These are phyloP conservation scores for Leptodontidium sp. DNA, from an alignment of 2,329 filamentous ascomycete genomes.

Conservation along the genomic window DNA sequence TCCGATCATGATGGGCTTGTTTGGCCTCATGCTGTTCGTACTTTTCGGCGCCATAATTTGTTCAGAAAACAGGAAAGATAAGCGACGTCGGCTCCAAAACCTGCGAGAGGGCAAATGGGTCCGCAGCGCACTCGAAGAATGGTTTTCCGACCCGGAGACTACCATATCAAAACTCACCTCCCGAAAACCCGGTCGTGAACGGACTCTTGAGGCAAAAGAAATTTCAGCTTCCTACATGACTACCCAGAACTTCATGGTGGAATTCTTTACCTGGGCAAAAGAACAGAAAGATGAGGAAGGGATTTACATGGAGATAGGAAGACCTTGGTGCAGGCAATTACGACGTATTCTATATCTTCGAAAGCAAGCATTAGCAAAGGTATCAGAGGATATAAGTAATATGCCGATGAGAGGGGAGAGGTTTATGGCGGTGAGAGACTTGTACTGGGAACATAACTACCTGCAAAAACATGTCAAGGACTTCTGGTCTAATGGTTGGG, in stretches of 20 bases:
- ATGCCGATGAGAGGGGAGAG: conserved; percentile 8
- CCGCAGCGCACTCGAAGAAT: conserved; percentile 1
- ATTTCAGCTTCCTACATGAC: conserved; percentile 4
- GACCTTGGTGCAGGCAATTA: conserved; percentile 12
- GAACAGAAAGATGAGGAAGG: conserved; percentile 11
- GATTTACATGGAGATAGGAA: conserved; percentile 5
- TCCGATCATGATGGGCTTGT: conserved; percentile 12
- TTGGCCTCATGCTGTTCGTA: conserved; percentile 2
- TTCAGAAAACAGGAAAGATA: conserved; percentile 1
- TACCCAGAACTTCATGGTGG: conserved; percentile 9
- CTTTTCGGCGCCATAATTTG: neutral
- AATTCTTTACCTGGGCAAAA: conserved; percentile 11
- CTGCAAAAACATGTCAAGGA: conserved; percentile 8
- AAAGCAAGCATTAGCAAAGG: conserved; percentile 9
- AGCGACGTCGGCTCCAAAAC: conserved; percentile 6
- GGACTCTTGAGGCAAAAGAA: neutral
- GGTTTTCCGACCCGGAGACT: conserved; percentile 9
- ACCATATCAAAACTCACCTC: conserved; percentile 1
- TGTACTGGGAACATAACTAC: conserved; percentile 10
- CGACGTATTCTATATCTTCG: conserved; percentile 10
- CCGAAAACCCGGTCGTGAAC: conserved; percentile 2
- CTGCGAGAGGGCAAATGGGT: conserved; percentile 14
- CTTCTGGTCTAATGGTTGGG: conserved; percentile 10
- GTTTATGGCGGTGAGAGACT: conserved; percentile 8
- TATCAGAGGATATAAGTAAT: conserved; percentile 12